Conservation (phyloP, 371 early-diverging fungal species). For the Apophysomyces variabilis region DNA sequence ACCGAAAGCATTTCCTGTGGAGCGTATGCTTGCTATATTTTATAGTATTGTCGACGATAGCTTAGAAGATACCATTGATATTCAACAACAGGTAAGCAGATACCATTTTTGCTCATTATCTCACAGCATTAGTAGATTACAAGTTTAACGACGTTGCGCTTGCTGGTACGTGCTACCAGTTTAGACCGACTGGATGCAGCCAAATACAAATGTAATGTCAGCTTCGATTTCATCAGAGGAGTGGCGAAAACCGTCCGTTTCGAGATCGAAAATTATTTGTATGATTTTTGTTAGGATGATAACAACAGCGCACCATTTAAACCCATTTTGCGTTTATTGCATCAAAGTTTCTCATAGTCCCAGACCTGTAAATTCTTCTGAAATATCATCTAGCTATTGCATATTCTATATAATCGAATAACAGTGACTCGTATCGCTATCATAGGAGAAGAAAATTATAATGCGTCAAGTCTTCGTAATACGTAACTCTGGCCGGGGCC, state of each 20-base stretch:
- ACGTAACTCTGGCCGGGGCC: too few species aligned
- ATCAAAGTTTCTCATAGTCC: too few species aligned
- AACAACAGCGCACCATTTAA: background rate
- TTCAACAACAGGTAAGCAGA: slow-evolving; percentile 72
- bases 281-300: slow-evolving; percentile 60
- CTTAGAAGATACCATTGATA: slow-evolving; percentile 74
- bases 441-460: too few species aligned
- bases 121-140: slow-evolving; percentile 60
- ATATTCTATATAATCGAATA: too few species aligned
- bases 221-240: slow-evolving; percentile 71
- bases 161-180: slow-evolving; percentile 70
- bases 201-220: slow-evolving; percentile 87
- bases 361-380: too few species aligned
- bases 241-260: slow-evolving; percentile 77
- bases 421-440: too few species aligned
- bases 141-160: slow-evolving; percentile 72
- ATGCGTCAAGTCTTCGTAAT: too few species aligned
- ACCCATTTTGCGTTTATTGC: too few species aligned
- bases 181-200: slow-evolving; percentile 79
- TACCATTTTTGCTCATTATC: background rate
- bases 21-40: slow-evolving; percentile 95
- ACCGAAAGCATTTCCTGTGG: slow-evolving; percentile 88
- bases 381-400: too few species aligned
- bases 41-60: slow-evolving; percentile 81
- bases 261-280: slow-evolving; percentile 83